Conservation (phyloP, 371 early-diverging fungal species). For the Batrachochytrium dendrobatidis region DNA sequence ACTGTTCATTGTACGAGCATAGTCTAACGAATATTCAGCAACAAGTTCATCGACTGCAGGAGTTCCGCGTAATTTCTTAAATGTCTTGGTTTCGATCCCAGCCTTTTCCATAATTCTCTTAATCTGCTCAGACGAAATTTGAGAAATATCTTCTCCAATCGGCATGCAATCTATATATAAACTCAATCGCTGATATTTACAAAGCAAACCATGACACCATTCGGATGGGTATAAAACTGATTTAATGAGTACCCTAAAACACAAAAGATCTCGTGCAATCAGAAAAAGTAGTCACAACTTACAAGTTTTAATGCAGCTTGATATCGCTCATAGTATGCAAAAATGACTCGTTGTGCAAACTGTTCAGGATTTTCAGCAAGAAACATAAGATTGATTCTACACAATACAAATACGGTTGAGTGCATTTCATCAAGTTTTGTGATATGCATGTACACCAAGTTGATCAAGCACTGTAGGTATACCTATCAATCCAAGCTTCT, state of each 20-base stretch:
- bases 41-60: slow-evolving; percentile 13
- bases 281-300: slow-evolving; percentile 7
- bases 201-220: too few relatives aligned
- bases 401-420: background rate
- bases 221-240: background rate
- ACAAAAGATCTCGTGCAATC: background rate
- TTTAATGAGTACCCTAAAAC: background rate
- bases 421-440: background rate
- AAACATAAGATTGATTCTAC: slow-evolving; percentile 40
- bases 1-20: slow-evolving; percentile 33
- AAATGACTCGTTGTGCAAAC: slow-evolving; percentile 37
- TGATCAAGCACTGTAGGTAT: too few relatives aligned
- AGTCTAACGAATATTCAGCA: slow-evolving; percentile 29
- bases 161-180: slow-evolving; percentile 50
- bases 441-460: background rate
- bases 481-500: slow-evolving; percentile 39
- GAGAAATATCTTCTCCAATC: slow-evolving; percentile 9
- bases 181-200: slow-evolving; percentile 31
- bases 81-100: slow-evolving; percentile 5
- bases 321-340: slow-evolving; percentile 29
- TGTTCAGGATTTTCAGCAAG: slow-evolving; percentile 43
- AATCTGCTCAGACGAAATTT: slow-evolving; percentile 14
- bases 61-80: slow-evolving; percentile 11
- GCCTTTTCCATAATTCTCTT: slow-evolving; percentile 13
- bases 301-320: slow-evolving; percentile 28